Evolutionary conservation across 2,329 filamentous ascomycete species (phyloP), one percentile per base, ranked within the genome.

Genomic region (Beauveria sp.): DNA sequence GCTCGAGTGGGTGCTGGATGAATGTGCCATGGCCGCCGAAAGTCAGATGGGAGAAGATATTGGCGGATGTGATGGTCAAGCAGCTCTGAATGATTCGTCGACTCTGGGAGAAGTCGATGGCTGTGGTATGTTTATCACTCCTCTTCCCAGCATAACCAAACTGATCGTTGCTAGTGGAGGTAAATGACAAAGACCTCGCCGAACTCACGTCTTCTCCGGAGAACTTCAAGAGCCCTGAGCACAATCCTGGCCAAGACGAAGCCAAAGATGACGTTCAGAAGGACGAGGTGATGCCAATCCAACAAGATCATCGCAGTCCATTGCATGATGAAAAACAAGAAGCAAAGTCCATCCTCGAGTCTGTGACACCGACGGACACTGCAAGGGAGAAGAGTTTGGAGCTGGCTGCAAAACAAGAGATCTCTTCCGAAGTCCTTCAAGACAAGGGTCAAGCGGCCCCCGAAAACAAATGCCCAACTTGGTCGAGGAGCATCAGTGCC

Each of bases 1-100:
- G 10, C 44, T 55, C 6, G 51, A 50, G 8, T 61, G 58, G 58
- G 58, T 61, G 9, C 43, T 54, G 5, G 58, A 61, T 14, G 58
- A 61, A 3, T 37, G 37, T 24, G 10, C 12, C 2, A 5, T 53
- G n/a, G n/a, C 24, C 8, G 26, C 1, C 16, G 48, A 53, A n/a
- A 18, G 40, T 2, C 5, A 51, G 0, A 3, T 50, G 20, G 8
- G 18, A 2, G 4, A 24, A 22, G 3, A 24, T 37, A 5, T 22
- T 16, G 2, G 4, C 2, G 9, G 34, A n/a, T 16, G 18, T 30
- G 16, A 5, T 5, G 26, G 18, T 12, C 24, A 34, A 44, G n/a
- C n/a, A 22, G 16, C 6, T 22, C 37, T 14, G n/a, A 7, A 30
- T 9, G 1, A 14, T 7, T n/a, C 9, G 3, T n/a, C 34, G 44